Conservation (phyloP, 2,329 filamentous ascomycete species). For the Colletotrichum orchidophilum region DNA sequence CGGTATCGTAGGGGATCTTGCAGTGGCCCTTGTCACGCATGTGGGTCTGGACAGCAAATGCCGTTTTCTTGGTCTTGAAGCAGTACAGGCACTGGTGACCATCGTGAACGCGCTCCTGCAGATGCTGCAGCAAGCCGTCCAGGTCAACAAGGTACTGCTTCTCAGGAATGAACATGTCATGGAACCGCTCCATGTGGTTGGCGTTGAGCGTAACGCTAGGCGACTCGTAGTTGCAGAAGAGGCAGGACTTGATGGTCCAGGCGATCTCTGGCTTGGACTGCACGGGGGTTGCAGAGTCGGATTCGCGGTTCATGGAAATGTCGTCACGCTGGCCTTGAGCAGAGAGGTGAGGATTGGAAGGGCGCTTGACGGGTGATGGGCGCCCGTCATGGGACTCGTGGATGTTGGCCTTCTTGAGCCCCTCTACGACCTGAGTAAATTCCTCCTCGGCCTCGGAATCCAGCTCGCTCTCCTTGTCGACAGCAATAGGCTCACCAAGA, state of each 20-base stretch:
- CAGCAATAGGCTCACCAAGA: constrained; percentile 78
- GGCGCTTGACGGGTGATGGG: constrained; percentile 63
- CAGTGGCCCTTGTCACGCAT: constrained; percentile 98
- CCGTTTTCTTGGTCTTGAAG: constrained; percentile 81
- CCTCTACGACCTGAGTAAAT: constrained; percentile 80
- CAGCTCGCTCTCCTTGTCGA: constrained; percentile 55
- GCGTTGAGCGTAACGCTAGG: constrained; percentile 80
- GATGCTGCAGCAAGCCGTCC: constrained; percentile 80
- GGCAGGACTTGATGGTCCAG: constrained; percentile 67
- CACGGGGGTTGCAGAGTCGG: constrained; percentile 53
- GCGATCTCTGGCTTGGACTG: constrained; percentile 46
- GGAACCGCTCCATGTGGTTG: constrained; percentile 89
- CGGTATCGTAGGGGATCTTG: constrained; percentile 91
- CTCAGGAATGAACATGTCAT: constrained; percentile 97
- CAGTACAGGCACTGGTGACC: constrained; percentile 89
- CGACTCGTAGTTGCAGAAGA: constrained; percentile 93
- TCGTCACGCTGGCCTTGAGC: constrained; percentile 53
- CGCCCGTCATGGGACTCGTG: constrained; percentile 54
- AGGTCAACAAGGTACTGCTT: constrained; percentile 83
- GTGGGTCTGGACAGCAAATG: constrained; percentile 88
- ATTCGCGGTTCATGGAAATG: constrained; percentile 50
- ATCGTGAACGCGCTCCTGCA: constrained; percentile 83
- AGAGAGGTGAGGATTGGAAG: constrained; percentile 59
- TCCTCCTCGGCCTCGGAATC: constrained; percentile 78
- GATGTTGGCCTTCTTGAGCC: constrained; percentile 78